phyloP scores from a whole-genome alignment of 805 yeast genomes.

The Pichia heedii region DNA sequence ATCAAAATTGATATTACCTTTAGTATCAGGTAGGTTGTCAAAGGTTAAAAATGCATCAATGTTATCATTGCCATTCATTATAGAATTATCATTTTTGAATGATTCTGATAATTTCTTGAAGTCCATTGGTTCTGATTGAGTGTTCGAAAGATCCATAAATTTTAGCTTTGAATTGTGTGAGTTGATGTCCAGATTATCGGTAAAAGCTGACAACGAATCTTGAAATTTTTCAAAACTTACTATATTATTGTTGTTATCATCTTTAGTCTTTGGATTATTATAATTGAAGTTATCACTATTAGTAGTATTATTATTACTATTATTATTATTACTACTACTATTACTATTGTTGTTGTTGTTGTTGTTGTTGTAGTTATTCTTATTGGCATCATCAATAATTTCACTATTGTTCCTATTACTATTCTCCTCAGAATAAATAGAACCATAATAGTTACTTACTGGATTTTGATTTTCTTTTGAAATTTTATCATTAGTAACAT shows the following conservation, averaged over 20 bases:
- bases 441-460: neutral
- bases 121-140: constrained; percentile 4
- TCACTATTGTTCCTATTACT: too few species aligned
- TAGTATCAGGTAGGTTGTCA: neutral
- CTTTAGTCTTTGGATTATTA: too few species aligned
- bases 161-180: constrained; percentile 2
- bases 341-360: neutral
- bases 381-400: neutral
- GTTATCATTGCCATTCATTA: neutral
- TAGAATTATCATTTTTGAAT: neutral
- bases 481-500: neutral
- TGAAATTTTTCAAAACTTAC: neutral
- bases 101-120: constrained; percentile 6
- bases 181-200: neutral
- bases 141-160: constrained; percentile 7
- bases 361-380: neutral
- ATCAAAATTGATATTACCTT: neutral
- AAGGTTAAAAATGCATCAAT: neutral
- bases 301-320: too few species aligned
- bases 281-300: neutral
- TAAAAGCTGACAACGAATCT: constrained; percentile 3
- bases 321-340: too few species aligned
- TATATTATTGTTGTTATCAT: too few species aligned
- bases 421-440: too few species aligned
- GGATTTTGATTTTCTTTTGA: neutral